Percentiles rank a stretch among this genome's conserved stretches.
These are phyloP conservation scores for Phialophora macrospora DNA, from an alignment of 2,329 filamentous ascomycete species.

Conservation along the genomic window DNA sequence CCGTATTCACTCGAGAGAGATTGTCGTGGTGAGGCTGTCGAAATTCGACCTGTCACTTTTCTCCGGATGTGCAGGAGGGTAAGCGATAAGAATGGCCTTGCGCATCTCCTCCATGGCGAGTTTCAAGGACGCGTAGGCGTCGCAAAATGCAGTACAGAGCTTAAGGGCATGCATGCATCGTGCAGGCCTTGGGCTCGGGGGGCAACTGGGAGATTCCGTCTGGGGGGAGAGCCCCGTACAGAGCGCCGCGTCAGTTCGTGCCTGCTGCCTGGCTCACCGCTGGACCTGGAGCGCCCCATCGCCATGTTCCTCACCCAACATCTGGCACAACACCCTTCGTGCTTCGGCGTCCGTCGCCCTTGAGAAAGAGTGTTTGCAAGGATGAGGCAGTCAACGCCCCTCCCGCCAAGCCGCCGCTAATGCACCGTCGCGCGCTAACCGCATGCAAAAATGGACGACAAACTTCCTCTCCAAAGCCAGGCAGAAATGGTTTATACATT, in stretches of 20 bases:
- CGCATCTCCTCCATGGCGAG: no score
- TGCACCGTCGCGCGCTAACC: constrained; percentile 1
- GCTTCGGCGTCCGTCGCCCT: not conserved
- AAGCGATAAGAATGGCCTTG: not conserved
- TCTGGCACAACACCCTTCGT: not conserved
- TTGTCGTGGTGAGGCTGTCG: not conserved
- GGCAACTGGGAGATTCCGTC: not conserved
- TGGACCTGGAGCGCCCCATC: not conserved
- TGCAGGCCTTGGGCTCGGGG: no score
- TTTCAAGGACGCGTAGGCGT: no score
- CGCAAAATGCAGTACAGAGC: no score
- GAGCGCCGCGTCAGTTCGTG: no score
- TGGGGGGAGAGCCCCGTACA: no score
- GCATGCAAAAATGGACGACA: constrained; percentile 31
- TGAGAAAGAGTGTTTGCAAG: not conserved
- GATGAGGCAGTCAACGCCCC: not conserved
- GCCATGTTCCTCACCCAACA: not conserved
- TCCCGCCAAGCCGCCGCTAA: constrained; percentile 1
- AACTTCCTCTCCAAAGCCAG: constrained; percentile 20
- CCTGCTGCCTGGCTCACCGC: not conserved
- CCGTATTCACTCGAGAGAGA: not conserved
- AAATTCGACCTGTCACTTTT: not conserved
- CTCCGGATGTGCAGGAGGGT: not conserved
- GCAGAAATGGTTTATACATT: constrained; percentile 25
- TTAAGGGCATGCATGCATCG: no score